Evolutionary conservation across 2,329 filamentous ascomycete species (phyloP).

Genomic region (Cytospora leucostoma): DNA sequence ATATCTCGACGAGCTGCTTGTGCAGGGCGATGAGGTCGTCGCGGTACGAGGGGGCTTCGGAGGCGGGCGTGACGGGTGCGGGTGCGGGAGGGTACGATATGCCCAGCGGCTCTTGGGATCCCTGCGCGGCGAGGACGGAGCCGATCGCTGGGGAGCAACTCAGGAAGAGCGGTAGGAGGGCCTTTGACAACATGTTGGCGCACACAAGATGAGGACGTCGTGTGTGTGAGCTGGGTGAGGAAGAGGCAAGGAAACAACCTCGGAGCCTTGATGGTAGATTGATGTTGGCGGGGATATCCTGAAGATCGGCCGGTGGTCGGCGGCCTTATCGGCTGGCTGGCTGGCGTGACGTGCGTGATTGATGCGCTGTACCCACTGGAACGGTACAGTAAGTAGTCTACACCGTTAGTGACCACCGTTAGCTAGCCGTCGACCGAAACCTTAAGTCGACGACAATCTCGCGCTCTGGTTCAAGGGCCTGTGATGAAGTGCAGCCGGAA

Average conservation of each 20-base stretch:
- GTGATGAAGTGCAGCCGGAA: no score
- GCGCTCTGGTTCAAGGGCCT: no score
- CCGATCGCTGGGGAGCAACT: neutral
- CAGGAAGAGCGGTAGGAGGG: slow-evolving; percentile 14
- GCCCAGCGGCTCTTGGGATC: slow-evolving; percentile 13
- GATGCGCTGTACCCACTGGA: no score
- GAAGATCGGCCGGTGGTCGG: no score
- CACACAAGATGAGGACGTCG: neutral
- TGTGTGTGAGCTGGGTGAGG: neutral
- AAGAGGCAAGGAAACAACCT: neutral
- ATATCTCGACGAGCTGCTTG: slow-evolving; percentile 70
- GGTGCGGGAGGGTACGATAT: neutral
- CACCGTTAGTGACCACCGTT: no score
- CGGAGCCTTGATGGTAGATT: no score
- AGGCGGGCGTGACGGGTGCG: neutral
- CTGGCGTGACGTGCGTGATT: no score
- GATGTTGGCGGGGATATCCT: no score
- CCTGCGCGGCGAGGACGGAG: neutral
- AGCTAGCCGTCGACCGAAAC: no score
- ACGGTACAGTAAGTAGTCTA: no score
- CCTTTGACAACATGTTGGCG: slow-evolving; percentile 10
- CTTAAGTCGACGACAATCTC: no score
- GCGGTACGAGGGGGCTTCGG: slow-evolving; percentile 42
- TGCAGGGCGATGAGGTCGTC: slow-evolving; percentile 69
- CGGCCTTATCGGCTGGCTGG: no score